Percentiles rank a stretch among this genome's conserved stretches.
Conservation (phyloP, 495 filamentous ascomycete species). For the Bathelium albidoporum region DNA sequence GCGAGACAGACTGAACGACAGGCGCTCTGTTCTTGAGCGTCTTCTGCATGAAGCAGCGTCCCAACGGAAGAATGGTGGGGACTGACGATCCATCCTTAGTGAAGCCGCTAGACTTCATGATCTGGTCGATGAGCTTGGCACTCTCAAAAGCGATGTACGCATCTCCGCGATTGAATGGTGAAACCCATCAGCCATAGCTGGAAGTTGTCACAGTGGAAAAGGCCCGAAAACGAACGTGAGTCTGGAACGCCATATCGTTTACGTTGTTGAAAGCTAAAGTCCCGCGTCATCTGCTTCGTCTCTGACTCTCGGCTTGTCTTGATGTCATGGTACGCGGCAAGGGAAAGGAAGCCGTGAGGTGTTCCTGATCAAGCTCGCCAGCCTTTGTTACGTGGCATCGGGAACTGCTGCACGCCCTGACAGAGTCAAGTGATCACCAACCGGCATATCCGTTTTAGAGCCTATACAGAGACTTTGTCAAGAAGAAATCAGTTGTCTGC, state of each 20-base stretch:
- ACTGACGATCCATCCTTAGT: constrained; percentile 21
- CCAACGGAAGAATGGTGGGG: constrained; percentile 16
- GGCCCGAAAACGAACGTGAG: constrained; percentile 21
- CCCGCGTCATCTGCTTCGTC: constrained; percentile 23
- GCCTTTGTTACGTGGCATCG: constrained; percentile 19
- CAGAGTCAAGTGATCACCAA: constrained; percentile 20
- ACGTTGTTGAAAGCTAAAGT: constrained; percentile 18
- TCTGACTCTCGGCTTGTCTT: constrained; percentile 28
- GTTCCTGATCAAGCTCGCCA: constrained; percentile 25
- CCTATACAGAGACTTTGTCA: neutral
- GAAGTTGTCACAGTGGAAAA: constrained; percentile 24
- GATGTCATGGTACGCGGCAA: constrained; percentile 16
- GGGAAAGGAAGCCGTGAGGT: constrained; percentile 23
- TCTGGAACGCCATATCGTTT: constrained; percentile 20
- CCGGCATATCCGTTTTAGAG: constrained; percentile 14
- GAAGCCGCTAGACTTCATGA: constrained; percentile 15
- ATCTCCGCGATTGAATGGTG: constrained; percentile 16
- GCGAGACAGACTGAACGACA: constrained; percentile 17
- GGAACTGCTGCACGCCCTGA: constrained; percentile 17
- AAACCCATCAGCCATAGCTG: constrained; percentile 21
- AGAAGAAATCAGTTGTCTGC: constrained; percentile 21
- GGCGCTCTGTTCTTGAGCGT: constrained; percentile 17
- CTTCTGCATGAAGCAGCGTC: constrained; percentile 19
- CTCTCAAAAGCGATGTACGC: constrained; percentile 19
- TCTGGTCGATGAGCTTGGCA: constrained; percentile 17